Percentiles rank a stretch among this genome's conserved stretches.
These are phyloP conservation scores for Prunus mira DNA, from an alignment of 306 rosid species.

Conservation along the genomic window DNA sequence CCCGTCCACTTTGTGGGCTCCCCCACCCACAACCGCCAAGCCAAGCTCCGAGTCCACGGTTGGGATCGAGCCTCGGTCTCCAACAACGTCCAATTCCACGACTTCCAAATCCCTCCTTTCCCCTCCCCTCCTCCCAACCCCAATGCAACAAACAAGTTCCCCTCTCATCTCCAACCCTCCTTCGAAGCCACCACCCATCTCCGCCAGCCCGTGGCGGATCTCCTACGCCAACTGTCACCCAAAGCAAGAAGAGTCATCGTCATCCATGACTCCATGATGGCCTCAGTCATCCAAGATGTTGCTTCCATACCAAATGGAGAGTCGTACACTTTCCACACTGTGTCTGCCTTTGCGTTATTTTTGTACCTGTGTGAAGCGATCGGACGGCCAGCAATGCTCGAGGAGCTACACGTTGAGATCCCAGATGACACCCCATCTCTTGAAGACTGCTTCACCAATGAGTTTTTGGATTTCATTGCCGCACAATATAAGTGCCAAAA, in stretches of 20 bases:
- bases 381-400: constrained; percentile 7
- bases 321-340: constrained; percentile 54
- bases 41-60: constrained; percentile 45
- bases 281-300: constrained; percentile 45
- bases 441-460: constrained; percentile 45
- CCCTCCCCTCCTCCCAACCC: constrained; percentile 56
- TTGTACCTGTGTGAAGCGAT: constrained; percentile 33
- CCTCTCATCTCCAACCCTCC: constrained; percentile 61
- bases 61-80: constrained; percentile 36
- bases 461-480: constrained; percentile 35
- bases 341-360: constrained; percentile 54
- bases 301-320: constrained; percentile 39
- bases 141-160: constrained; percentile 33
- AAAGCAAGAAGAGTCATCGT: constrained; percentile 39
- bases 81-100: constrained; percentile 45
- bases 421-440: constrained; percentile 43
- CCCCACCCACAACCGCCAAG: constrained; percentile 56
- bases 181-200: constrained; percentile 49
- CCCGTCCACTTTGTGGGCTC: constrained; percentile 64
- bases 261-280: constrained; percentile 67
- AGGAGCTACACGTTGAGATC: background rate
- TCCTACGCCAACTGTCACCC: constrained; percentile 43
- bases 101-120: constrained; percentile 42
- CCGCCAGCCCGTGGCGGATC: constrained; percentile 29
- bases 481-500: constrained; percentile 33